These are phyloP conservation scores for Aurantiochytrium sp. DNA, from an alignment of 108 stramenopile species.

Conservation along the genomic window DNA sequence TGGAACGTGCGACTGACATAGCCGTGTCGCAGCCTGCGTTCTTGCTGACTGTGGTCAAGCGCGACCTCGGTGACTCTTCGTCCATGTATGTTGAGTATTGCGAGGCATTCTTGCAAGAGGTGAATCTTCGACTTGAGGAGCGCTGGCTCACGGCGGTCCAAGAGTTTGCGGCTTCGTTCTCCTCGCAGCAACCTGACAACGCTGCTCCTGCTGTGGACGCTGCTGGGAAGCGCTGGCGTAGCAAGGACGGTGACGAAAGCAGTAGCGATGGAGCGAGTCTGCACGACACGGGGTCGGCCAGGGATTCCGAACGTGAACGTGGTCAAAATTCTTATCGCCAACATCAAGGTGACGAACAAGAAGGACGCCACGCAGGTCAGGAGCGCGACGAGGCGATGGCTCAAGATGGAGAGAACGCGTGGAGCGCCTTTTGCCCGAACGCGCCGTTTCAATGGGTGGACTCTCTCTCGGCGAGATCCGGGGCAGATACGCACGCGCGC, in stretches of 20 bases:
- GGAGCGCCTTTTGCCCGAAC: not conserved
- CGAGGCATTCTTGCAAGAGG: not conserved
- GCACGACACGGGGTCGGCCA: no score
- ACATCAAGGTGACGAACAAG: not conserved
- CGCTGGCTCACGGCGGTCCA: slow-evolving; percentile 3
- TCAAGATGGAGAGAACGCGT: no score
- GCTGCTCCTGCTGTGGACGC: no score
- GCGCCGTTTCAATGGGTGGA: not conserved
- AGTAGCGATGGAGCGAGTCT: no score
- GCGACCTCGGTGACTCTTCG: not conserved
- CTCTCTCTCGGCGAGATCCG: not conserved
- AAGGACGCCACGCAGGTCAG: not conserved
- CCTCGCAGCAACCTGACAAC: not conserved
- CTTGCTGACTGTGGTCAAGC: not conserved
- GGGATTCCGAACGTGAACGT: not conserved
- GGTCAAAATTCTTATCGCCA: not conserved
- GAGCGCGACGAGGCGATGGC: no score
- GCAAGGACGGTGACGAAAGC: no score
- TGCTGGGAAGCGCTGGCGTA: no score
- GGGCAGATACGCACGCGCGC: not conserved
- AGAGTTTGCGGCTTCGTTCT: not conserved
- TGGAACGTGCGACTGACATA: not conserved
- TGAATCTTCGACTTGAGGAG: not conserved
- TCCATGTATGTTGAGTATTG: not conserved
- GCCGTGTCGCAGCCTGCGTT: not conserved